Conservation (phyloP, 805 yeast species). For the Schwanniomyces occidentalis region DNA sequence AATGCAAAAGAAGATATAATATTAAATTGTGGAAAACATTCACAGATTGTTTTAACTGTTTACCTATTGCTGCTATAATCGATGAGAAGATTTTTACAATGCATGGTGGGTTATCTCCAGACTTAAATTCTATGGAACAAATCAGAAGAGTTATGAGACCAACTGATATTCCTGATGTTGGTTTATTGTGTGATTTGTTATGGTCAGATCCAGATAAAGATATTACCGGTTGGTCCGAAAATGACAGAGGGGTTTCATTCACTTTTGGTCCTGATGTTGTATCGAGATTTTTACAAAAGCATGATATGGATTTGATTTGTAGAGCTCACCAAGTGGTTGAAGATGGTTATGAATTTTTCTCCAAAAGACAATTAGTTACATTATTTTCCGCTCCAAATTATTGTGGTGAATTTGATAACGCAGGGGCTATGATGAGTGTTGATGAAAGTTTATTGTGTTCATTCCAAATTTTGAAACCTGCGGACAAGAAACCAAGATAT, state of each 20-base stretch:
- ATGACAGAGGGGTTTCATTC: conserved; percentile 97
- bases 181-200: conserved; percentile 89
- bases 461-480: conserved; percentile 95
- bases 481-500: conserved; percentile 86
- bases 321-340: conserved; percentile 99
- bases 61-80: conserved; percentile 97
- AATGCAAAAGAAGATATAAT: conserved; percentile 96
- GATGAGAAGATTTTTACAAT: conserved; percentile 97
- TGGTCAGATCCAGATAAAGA: conserved; percentile 99
- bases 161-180: conserved; percentile 98
- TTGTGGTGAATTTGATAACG: conserved; percentile 98
- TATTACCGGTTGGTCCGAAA: conserved; percentile 98
- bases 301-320: conserved; percentile 96
- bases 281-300: conserved; percentile 91
- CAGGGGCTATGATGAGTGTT: conserved; percentile 99
- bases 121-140: conserved; percentile 96
- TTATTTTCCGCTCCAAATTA: conserved; percentile 96
- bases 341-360: conserved; percentile 97
- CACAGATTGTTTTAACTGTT: conserved; percentile 97
- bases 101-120: conserved; percentile 99
- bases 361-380: conserved; percentile 94
- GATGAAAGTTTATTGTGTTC: conserved; percentile 96
- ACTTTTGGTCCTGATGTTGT: conserved; percentile 99
- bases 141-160: conserved; percentile 99
- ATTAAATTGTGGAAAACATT: conserved; percentile 98